Evolutionary conservation across 495 filamentous ascomycete species (phyloP), one percentile per base, ranked within the genome.

Genomic region (Neurospora intermedia): DNA sequence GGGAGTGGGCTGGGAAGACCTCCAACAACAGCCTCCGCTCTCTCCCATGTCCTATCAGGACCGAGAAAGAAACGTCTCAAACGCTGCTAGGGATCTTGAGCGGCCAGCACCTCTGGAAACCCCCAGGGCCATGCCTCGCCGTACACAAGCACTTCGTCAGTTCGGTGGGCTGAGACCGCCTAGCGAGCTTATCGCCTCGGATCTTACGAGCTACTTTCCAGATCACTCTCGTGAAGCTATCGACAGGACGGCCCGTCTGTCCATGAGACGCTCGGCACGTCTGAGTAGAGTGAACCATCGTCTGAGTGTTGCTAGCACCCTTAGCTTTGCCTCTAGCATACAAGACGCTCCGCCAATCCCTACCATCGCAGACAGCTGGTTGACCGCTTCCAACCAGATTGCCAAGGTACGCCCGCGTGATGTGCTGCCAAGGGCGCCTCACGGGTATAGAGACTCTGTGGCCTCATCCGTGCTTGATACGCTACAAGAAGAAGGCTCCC

Each of bases 191-290:
- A 98, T 99, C 78, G 96, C 94, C 69, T 94, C 94, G 39, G 96
- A 99, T 79, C 86, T 98, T 48, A 92, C 92, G 15, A 94, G 94
- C 8, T 99, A 98, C 83, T 99, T 99, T 87, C 96, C 96, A 2
- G 94, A 97, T 76, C 94, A 97, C 78, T 90, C 93, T 45, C 89
- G 91, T 70, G 93, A 97, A 79, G 92, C 94, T 72, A 96, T 99
- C 74, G 96, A 97, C 77, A 89, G 93, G 77, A 98, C 96, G 0
- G 93, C 97, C 75, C 91, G 94, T 46, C 89, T 97, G 82, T 97
- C 94, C 2, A 90, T 97, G 76, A 88, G 96, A 62, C 89, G 96
- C 78, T 98, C 96, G 48, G 91, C 90, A 54, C 90, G 96, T 59
- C 86, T 98, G 45, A 98, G 96, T 82, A 92, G 91, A 77, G 93